Percentiles rank a stretch among this genome's conserved stretches.
These are phyloP conservation scores for Helicostylum pulchrum DNA, from an alignment of 192 early-diverging fungal genomes.

Conservation along the genomic window DNA sequence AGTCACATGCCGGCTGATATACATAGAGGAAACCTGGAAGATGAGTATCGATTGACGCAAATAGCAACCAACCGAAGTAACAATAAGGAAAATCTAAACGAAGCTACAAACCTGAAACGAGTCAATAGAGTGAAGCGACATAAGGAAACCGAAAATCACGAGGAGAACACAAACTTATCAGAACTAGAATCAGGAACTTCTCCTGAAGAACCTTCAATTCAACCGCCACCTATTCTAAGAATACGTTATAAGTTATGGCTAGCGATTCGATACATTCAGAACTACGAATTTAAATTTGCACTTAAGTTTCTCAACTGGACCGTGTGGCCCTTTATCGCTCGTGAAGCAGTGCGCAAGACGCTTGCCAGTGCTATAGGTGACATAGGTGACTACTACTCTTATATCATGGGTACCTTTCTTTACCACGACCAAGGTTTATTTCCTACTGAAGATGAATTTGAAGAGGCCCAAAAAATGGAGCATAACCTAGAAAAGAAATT, in stretches of 20 bases:
- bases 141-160: background rate
- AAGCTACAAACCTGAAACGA: too few relatives aligned
- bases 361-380: conserved; percentile 38
- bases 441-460: conserved; percentile 14
- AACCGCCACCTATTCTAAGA: conserved; percentile 18
- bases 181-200: background rate
- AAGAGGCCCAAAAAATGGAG: conserved; percentile 22
- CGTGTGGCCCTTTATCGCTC: conserved; percentile 70
- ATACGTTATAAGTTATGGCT: conserved; percentile 42
- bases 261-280: conserved; percentile 34
- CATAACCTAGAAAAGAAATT: conserved; percentile 20
- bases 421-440: conserved; percentile 43
- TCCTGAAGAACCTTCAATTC: background rate
- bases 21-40: conserved; percentile 9
- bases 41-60: conserved; percentile 12
- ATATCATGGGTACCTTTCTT: conserved; percentile 60
- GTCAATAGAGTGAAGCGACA: background rate
- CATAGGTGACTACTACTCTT: conserved; percentile 60
- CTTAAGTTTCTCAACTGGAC: conserved; percentile 47
- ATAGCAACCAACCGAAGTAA: background rate
- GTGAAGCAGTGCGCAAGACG: conserved; percentile 58
- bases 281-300: conserved; percentile 46
- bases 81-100: background rate
- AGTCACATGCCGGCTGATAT: conserved; percentile 6
- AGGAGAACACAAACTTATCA: too few relatives aligned